phyloP scores from a whole-genome alignment of 2,329 filamentous ascomycete genomes.

The Zasmidium angulare region DNA sequence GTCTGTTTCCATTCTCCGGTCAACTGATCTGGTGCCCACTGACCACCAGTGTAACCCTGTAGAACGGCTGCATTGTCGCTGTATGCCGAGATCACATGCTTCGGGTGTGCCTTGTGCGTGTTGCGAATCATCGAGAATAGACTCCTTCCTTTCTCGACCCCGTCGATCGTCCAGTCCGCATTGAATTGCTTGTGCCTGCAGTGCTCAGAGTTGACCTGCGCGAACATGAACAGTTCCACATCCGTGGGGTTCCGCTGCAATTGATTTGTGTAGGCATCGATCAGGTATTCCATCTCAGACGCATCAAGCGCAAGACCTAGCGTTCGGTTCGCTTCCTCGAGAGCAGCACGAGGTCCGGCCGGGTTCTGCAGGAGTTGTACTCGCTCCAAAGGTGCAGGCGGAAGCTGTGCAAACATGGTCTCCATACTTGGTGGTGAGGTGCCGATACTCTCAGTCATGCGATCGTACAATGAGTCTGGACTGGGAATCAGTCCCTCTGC shows the following conservation, averaged over 20 bases:
- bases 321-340: slow-evolving; percentile 80
- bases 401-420: slow-evolving; percentile 74
- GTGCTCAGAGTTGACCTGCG: slow-evolving; percentile 98
- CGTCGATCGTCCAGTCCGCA: slow-evolving; percentile 92
- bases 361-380: slow-evolving; percentile 59
- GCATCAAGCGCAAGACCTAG: slow-evolving; percentile 84
- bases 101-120: slow-evolving; percentile 75
- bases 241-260: slow-evolving; percentile 72
- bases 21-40: slow-evolving; percentile 84
- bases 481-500: slow-evolving; percentile 56
- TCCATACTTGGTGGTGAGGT: slow-evolving; percentile 66
- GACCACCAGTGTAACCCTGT: slow-evolving; percentile 67
- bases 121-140: slow-evolving; percentile 97
- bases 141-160: slow-evolving; percentile 72
- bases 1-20: slow-evolving; percentile 86
- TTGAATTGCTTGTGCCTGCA: slow-evolving; percentile 92
- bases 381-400: slow-evolving; percentile 65
- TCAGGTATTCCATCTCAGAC: slow-evolving; percentile 88
- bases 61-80: slow-evolving; percentile 97
- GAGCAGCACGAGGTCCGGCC: slow-evolving; percentile 65
- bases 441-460: slow-evolving; percentile 88
- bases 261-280: slow-evolving; percentile 72
- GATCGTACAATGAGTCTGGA: slow-evolving; percentile 77
- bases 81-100: slow-evolving; percentile 90
- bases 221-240: slow-evolving; percentile 98